Conservation (phyloP, 768 basidiomycete species). For the Suillus plorans region DNA sequence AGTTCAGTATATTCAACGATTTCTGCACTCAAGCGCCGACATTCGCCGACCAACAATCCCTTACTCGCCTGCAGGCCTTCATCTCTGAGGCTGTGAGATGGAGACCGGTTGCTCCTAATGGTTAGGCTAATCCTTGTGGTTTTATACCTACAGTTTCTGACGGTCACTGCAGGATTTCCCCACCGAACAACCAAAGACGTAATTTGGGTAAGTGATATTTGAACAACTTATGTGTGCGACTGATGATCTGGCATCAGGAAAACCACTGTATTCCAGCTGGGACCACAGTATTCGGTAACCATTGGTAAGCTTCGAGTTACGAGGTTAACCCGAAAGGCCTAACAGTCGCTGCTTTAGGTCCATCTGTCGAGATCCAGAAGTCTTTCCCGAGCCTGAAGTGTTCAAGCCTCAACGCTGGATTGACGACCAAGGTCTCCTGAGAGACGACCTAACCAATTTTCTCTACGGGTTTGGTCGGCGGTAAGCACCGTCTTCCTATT, state of each 20-base stretch:
- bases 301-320: slow-evolving; percentile 9
- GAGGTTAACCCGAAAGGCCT: neutral
- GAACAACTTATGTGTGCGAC: neutral
- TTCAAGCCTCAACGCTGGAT: neutral
- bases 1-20: neutral
- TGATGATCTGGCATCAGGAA: slow-evolving; percentile 15
- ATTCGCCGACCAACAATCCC: neutral
- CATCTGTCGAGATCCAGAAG: neutral
- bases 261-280: slow-evolving; percentile 9
- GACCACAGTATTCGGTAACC: slow-evolving; percentile 19
- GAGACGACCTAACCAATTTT: slow-evolving; percentile 43
- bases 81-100: neutral
- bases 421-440: neutral
- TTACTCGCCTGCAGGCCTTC: neutral
- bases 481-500: slow-evolving; percentile 23
- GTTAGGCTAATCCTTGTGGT: neutral
- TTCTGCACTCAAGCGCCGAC: neutral
- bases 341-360: neutral
- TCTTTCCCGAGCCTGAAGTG: neutral
- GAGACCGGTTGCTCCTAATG: neutral
- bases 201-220: neutral
- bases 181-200: neutral
- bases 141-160: neutral
- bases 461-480: slow-evolving; percentile 54
- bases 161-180: neutral